Evolutionary conservation across 768 basidiomycete species (phyloP).

Genomic region (Cystofilobasidium macerans): DNA sequence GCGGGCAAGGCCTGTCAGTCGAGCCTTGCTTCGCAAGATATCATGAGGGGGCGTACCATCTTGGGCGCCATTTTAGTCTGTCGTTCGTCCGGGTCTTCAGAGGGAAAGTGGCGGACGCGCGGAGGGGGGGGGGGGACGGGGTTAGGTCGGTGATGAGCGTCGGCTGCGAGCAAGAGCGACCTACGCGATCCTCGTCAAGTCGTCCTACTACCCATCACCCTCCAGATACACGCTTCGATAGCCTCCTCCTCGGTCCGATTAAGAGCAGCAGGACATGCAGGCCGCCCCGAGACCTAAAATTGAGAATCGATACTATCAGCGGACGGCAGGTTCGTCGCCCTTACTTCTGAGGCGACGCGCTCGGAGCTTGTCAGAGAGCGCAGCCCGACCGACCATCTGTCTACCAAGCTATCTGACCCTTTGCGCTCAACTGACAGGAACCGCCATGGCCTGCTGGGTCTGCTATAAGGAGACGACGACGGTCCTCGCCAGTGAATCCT

Average conservation of each 20-base stretch:
- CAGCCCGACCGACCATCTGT: not conserved
- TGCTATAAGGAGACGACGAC: constrained; percentile 23
- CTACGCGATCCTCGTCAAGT: no score
- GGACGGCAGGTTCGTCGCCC: constrained; percentile 1
- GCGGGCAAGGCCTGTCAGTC: not conserved
- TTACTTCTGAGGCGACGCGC: not conserved
- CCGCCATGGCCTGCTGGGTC: constrained; percentile 23
- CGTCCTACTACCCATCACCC: no score
- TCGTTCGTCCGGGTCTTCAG: not conserved
- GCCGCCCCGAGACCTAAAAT: not conserved
- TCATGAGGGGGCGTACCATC: not conserved
- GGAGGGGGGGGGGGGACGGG: no score
- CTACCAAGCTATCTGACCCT: not conserved
- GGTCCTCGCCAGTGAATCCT: constrained; percentile 15
- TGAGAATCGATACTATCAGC: constrained; percentile 13
- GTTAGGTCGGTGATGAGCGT: no score
- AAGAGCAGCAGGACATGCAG: not conserved
- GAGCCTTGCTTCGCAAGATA: not conserved
- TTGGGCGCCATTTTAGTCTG: constrained; percentile 3
- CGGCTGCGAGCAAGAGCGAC: no score
- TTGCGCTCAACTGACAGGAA: constrained; percentile 1
- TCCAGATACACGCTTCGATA: no score
- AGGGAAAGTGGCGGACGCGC: no score
- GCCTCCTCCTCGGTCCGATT: no score
- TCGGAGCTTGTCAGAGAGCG: not conserved